phyloP scores from a whole-genome alignment of 345 rosid genomes.

The Iberis pinnata region DNA sequence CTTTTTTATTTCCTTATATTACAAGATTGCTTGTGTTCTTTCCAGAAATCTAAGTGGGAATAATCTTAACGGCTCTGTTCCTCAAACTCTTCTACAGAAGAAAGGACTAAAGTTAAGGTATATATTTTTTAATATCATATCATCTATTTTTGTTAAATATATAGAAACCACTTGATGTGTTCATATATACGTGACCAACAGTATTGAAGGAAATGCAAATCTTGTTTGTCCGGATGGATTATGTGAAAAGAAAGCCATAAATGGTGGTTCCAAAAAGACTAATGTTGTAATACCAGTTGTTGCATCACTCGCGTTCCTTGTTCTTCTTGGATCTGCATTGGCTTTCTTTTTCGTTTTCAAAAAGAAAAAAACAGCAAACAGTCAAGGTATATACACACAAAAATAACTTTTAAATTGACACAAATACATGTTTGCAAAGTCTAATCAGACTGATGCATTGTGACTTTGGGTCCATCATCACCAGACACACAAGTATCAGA shows the following conservation, averaged over 20 bases:
- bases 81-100: conserved; percentile 28
- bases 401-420: no score
- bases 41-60: conserved; percentile 37
- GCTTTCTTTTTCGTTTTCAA: conserved; percentile 4
- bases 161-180: neutral
- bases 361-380: conserved; percentile 4
- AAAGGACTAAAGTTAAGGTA: conserved; percentile 20
- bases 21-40: neutral
- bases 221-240: neutral
- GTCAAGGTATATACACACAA: neutral
- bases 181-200: neutral
- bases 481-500: no score
- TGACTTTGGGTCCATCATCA: neutral
- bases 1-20: no score
- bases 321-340: conserved; percentile 1
- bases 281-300: conserved; percentile 22
- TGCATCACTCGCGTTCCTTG: no score
- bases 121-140: neutral
- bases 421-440: no score
- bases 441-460: neutral
- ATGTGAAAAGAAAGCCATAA: neutral
- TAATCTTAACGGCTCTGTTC: conserved; percentile 36
- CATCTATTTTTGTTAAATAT: neutral
- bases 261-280: neutral
- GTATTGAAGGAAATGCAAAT: conserved; percentile 3